Base-by-base conservation (phyloP, 805 yeast genomes). In the Ogataea philodendri region DNA sequence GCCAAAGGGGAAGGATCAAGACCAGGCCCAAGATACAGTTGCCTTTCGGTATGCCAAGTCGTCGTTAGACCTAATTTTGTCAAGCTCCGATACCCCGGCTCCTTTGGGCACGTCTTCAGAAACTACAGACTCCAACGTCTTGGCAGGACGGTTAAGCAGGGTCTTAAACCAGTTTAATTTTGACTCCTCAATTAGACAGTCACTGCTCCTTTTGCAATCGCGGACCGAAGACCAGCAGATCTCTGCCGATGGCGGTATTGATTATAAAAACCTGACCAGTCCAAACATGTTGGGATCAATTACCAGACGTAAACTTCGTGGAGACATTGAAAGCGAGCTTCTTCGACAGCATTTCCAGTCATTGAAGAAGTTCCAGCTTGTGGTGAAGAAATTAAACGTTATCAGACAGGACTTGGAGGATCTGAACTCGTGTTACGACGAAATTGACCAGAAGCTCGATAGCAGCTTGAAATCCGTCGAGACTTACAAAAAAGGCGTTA, bases 271-370 rank as follows among this genome's bases (percentile, higher is more conserved):
- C 11, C 48, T 74, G 27, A 66, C 74, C 4, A 72, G 68, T 28
- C 67, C 78, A 0, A 70, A 69, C 5, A 47, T 77, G 17, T 52
- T 69, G 9, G 90, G 90, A 0, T 70, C 79, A 2, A 63, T 80
- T 22, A 63, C 78, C 2, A 66, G 94, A 45, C 72, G 81, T 50
- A 67, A 74, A 23, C 61, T 84, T 32, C 65, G 80, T 37, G 75
- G 78, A 26, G 75, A 70, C 25, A 63, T 83, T 14, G 89, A 83
- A 49, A 62, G 64, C 18, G 84, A 81, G 36, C 53, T 82, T 19
- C 57, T 82, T 24, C 70, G 69, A 35, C 75, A 71, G 41, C 82
- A 82, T 48, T 58, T 74, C 41, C 62, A 70, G 35, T 70, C 69
- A 0, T 48, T 76, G 24, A 67, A 64, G 44, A 67, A 61, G 24